Base-by-base conservation (phyloP, 2,329 filamentous ascomycete genomes). In the Neoscytalidium dimidiatum region DNA sequence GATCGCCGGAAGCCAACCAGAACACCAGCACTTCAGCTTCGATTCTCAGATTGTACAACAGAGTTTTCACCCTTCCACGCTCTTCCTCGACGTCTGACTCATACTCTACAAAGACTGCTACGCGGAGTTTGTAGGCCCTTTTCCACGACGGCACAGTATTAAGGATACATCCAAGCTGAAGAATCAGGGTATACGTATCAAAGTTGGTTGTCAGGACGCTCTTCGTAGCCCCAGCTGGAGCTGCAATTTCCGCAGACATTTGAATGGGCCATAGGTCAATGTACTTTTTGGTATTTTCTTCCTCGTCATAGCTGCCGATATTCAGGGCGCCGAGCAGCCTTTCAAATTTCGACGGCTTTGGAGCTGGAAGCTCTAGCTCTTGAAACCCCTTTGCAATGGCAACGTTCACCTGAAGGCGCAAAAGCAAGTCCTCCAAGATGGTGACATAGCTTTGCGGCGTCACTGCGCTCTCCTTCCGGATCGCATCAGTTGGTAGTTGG, bases 181-280 rank as follows among this genome's bases (percentile, higher is more conserved):
- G 81, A 66, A 96, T 95, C n/a, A 96, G 81, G 0, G 92, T 87
- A 84, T 93, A 96, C 0, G 92, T 96, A 75, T 96, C 92, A 74
- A 96, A 96, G 69, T 96, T 96, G 0, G 91, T 95, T 0, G 92
- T 96, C 63, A 94, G 77, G 5, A 95, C 83, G 70, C 87, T 88
- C 67, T 84, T 80, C 4, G 72, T 71, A 14, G 62, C 88, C 4
- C 28, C 26, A 9, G 19, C 28, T 4, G 48, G 48, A 1, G 89
- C 82, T 0, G 87, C 86, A 35, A 95, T 86, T 71, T 94, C 91
- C 1, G 92, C 92, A 5, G 92, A 94, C 92, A 96, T 96, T 69
- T 96, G 93, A 62, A 96, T 95, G 0, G 92, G 92, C 92, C 92
- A 96, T 4, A 96, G 80, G 72, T 96, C 92, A 67, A 96, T 92